A percentile compares a stretch with the other conserved stretches of the same genome.
Evolutionary conservation across 805 yeast genomes (phyloP).

Genomic region (Scheffersomyces amazonensis): DNA sequence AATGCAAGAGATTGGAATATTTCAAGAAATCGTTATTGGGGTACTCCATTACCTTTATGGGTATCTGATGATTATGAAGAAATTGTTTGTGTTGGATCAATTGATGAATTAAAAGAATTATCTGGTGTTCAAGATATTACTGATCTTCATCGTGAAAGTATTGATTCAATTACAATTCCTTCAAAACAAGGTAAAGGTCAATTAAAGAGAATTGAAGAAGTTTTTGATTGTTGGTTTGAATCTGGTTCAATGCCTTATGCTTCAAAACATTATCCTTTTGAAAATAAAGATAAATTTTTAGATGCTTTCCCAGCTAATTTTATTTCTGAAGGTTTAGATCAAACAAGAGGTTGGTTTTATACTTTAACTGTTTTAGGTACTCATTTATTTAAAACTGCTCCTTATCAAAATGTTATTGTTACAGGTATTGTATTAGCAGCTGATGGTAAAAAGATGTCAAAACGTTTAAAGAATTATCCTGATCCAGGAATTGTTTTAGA

Average conservation of each 20-base stretch:
- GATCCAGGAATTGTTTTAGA: conserved; percentile 83
- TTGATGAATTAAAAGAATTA: conserved; percentile 79
- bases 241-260: conserved; percentile 99
- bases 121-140: conserved; percentile 79
- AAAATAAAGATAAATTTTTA: conserved; percentile 66
- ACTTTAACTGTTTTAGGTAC: conserved; percentile 95
- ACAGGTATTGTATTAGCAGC: conserved; percentile 95
- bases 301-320: conserved; percentile 93
- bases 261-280: conserved; percentile 95
- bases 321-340: conserved; percentile 98
- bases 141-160: conserved; percentile 91
- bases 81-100: conserved; percentile 88
- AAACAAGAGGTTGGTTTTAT: conserved; percentile 99
- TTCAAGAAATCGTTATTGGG: conserved; percentile 99
- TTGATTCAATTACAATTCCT: conserved; percentile 91
- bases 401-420: conserved; percentile 93
- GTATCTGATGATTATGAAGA: conserved; percentile 91
- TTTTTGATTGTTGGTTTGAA: conserved; percentile 99
- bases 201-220: conserved; percentile 91
- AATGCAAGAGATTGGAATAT: conserved; percentile 99
- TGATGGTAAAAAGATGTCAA: conserved; percentile 99
- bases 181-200: conserved; percentile 85
- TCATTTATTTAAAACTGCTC: conserved; percentile 87
- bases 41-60: conserved; percentile 99
- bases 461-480: conserved; percentile 96